Base-by-base conservation (phyloP, 1,284 basidiomycete genomes). In the Pseudozyma flocculosa region DNA sequence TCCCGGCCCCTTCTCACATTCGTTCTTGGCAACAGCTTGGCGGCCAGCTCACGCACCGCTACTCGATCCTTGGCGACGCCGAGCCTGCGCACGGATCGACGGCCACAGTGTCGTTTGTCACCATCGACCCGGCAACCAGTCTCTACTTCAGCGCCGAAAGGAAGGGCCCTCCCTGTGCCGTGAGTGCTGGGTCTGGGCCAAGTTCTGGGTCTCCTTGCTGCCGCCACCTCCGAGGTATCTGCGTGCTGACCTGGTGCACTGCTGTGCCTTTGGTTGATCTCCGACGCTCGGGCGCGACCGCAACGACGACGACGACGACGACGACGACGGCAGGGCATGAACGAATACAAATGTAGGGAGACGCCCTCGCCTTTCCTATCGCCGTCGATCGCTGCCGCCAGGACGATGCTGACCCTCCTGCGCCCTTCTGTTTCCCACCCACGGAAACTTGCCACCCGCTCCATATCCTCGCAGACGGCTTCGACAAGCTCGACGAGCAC, bases 1-100 rank as follows among this genome's bases (percentile, higher is more conserved):
- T n/a, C n/a, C n/a, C n/a, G n/a, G n/a, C n/a, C n/a, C n/a, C n/a
- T n/a, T n/a, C n/a, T n/a, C n/a, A n/a, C n/a, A n/a, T n/a, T n/a
- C n/a, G n/a, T n/a, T n/a, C n/a, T n/a, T n/a, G 66, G 62, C 2
- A 62, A 68, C 50, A 59, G 55, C 34, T 66, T 15, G 66, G 66
- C 32, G 62, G 43, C 0, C 66, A 68, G 36, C 45, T 65, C 2
- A 43, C 65, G 10, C 57, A 64, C 17, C 57, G 66, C 2, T 65
- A 64, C 43, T 50, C 58, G 14, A 45, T 68, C 3, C 40, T 68
- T 3, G 49, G 59, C 1, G 24, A 40, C 3, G 38, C 52, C n/a
- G 29, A 37, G 2, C 30, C 34, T 3, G 26, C 40, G 3, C 19
- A 24, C 24, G 18, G 29, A 29, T 29, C 26, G 26, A 13, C 43